Evolutionary conservation across 768 basidiomycete genomes (phyloP).

Genomic region (Leccinum olivaceopallidum): DNA sequence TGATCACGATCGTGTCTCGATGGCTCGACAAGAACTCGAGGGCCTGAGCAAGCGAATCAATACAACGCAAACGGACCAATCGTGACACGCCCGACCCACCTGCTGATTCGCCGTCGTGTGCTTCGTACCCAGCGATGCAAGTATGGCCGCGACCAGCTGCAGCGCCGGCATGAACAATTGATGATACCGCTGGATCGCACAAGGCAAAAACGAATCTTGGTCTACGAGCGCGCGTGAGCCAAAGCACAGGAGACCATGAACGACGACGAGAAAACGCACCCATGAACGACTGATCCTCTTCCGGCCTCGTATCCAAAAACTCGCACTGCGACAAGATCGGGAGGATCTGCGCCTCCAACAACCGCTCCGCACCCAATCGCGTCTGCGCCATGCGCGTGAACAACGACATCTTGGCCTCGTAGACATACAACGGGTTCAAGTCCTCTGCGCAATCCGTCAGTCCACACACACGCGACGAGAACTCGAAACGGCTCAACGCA

Average conservation of each 20-base stretch:
- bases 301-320: constrained; percentile 82
- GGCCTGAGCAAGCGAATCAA: constrained; percentile 10
- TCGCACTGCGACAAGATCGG: constrained; percentile 80
- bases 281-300: constrained; percentile 78
- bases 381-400: constrained; percentile 84
- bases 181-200: constrained; percentile 86
- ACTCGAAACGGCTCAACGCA: constrained; percentile 36
- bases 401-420: constrained; percentile 92
- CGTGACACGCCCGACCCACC: constrained; percentile 36
- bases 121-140: constrained; percentile 73
- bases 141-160: constrained; percentile 74
- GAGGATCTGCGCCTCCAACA: constrained; percentile 77
- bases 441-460: constrained; percentile 55
- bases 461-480: background rate
- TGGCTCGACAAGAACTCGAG: constrained; percentile 82
- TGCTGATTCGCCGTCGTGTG: constrained; percentile 71
- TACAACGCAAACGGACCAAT: background rate
- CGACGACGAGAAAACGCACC: constrained; percentile 45
- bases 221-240: constrained; percentile 44
- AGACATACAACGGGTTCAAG: constrained; percentile 88
- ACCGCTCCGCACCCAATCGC: constrained; percentile 77
- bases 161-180: constrained; percentile 86
- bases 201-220: constrained; percentile 83
- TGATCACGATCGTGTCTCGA: constrained; percentile 77
- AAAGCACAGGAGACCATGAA: background rate